Base-by-base conservation (phyloP, 495 filamentous ascomycete species). In the Annulohypoxylon stygium region DNA sequence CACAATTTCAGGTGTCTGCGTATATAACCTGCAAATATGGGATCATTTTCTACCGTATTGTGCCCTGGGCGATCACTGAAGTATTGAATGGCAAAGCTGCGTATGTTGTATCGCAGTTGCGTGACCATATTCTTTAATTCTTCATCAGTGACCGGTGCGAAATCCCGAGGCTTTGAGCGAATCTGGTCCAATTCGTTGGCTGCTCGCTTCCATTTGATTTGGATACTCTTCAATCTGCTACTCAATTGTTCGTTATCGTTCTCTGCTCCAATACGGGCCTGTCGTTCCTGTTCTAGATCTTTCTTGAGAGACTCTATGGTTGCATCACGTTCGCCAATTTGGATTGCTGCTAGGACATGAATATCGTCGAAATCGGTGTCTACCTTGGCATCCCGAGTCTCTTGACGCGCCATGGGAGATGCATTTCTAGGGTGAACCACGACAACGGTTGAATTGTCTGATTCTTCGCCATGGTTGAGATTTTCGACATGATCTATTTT, bases 181-280 rank as follows among this genome's bases (percentile, higher is more conserved):
- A 55, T 9, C 18, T 55, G 53, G 16, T 55, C 53, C 30, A 55
- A 18, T 11, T 36, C 6, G 1, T 36, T 55, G 12, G 53, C 30
- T 8, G 53, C 18, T 36, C 26, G 26, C 5, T 55, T 55, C 53
- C 53, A 55, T 55, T 55, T 55, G 14, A 4, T 55, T 30, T 55
- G 26, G 0, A 36, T n/a, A 34, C 3, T 36, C 53, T 55, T 36
- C 4, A 55, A 3, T 14, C 34, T 55, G 53, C 8, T 36, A n/a
- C 9, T 33, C 3, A 55, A n/a, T 4, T 54, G 25, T 33, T 10
- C 7, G 2, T 1, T 16, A 16, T 55, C 53, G 4, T 55, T 9
- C 26, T 55, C 53, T 20, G n/a, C 26, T 16, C 34, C n/a, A 12
- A 36, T 36, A 1, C 53, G 30, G 0, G 53, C 30, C 30, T 55